These are phyloP conservation scores for Russula olivacea DNA, from an alignment of 768 basidiomycete genomes.

Conservation along the genomic window DNA sequence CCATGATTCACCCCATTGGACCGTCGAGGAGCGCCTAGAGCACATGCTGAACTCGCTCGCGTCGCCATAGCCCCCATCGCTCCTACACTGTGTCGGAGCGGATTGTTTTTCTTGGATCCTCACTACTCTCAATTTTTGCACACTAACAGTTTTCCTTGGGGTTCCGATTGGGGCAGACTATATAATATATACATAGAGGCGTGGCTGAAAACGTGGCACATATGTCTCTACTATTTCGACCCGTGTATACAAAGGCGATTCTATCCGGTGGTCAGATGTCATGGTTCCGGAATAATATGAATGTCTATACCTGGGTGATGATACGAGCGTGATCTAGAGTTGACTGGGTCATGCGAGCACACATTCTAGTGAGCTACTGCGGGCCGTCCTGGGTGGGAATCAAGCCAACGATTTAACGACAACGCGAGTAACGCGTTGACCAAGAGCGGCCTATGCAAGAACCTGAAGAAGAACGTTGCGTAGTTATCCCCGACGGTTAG, in stretches of 20 bases:
- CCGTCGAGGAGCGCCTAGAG: constrained; percentile 71
- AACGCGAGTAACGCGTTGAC: constrained; percentile 60
- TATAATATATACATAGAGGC: constrained; percentile 10
- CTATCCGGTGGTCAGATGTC: constrained; percentile 14
- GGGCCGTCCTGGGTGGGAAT: constrained; percentile 42
- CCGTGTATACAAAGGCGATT: not conserved
- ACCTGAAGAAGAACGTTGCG: constrained; percentile 58
- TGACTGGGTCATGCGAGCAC: not conserved
- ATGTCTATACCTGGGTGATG: not conserved
- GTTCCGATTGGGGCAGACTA: constrained; percentile 10
- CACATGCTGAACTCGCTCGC: constrained; percentile 51
- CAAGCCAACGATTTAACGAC: constrained; percentile 71
- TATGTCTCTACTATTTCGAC: constrained; percentile 22
- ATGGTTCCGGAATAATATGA: not conserved
- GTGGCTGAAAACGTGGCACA: constrained; percentile 16
- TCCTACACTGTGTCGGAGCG: constrained; percentile 1
- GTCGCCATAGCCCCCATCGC: constrained; percentile 29
- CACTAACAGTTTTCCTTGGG: constrained; percentile 2
- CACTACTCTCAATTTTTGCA: constrained; percentile 5
- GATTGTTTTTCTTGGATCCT: constrained; percentile 11
- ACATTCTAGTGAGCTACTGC: constrained; percentile 26
- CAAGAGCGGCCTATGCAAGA: constrained; percentile 53
- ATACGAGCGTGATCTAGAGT: not conserved
- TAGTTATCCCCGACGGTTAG: constrained; percentile 60
- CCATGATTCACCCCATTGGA: constrained; percentile 57